Evolutionary conservation across 257 asterid species (phyloP).

Genomic region (Ajuga chamaepitys): DNA sequence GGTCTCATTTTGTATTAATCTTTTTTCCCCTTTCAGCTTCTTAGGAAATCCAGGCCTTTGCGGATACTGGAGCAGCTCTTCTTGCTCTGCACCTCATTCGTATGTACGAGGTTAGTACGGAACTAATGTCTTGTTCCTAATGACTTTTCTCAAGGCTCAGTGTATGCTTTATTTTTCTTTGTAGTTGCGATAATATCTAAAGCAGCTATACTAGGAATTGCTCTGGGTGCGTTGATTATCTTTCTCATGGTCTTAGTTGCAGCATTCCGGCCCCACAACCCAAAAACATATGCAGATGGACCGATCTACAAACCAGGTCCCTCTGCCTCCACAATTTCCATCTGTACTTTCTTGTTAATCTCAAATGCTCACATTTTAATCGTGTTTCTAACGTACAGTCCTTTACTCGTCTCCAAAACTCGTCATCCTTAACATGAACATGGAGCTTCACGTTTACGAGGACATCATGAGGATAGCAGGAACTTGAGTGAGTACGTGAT

Average conservation of each 20-base stretch:
- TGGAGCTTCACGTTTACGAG: conserved; percentile 90
- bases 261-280: conserved; percentile 57
- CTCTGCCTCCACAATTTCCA: not conserved
- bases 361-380: not conserved
- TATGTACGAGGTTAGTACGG: conserved; percentile 46
- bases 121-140: not conserved
- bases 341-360: not conserved
- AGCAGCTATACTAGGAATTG: conserved; percentile 81
- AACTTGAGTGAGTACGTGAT: conserved; percentile 67
- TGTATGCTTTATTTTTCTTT: not conserved
- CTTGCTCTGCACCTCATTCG: conserved; percentile 46
- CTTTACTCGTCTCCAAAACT: conserved; percentile 72
- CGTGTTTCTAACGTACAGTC: conserved; percentile 29
- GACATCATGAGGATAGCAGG: conserved; percentile 93
- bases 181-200: conserved; percentile 64
- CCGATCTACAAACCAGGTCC: conserved; percentile 75
- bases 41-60: conserved; percentile 80
- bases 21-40: conserved; percentile 32
- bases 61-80: conserved; percentile 59
- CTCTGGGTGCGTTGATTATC: conserved; percentile 66
- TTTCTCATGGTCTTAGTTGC: conserved; percentile 73
- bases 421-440: conserved; percentile 93
- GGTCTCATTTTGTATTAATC: not conserved
- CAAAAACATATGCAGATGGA: conserved; percentile 40
- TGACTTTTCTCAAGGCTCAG: too few relatives aligned